phyloP scores from a whole-genome alignment of 1,139 yeast genomes.

The Candida neerlandica region DNA sequence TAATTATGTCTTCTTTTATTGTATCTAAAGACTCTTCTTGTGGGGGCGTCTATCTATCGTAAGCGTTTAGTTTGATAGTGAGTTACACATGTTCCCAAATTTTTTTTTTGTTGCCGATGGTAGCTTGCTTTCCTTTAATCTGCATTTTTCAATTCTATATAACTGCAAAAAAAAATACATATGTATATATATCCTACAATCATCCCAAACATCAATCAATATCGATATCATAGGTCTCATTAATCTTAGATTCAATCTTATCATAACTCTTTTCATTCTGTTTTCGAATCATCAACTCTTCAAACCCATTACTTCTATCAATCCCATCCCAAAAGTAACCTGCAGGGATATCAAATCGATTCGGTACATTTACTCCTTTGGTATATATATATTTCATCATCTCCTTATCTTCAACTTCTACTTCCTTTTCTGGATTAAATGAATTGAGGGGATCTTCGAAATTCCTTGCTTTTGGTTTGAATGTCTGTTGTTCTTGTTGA shows the following conservation, averaged over 20 bases:
- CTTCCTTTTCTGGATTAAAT: conserved; percentile 27
- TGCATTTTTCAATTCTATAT: too few relatives aligned
- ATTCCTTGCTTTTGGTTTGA: conserved; percentile 30
- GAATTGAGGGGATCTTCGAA: conserved; percentile 72
- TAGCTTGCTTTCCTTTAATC: too few relatives aligned
- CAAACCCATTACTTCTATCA: conserved; percentile 91
- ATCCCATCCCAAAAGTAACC: conserved; percentile 94
- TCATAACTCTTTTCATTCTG: conserved; percentile 45
- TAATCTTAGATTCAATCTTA: conserved; percentile 20
- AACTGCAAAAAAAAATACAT: background rate
- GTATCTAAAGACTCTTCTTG: too few relatives aligned
- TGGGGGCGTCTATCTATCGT: too few relatives aligned
- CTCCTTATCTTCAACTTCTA: conserved; percentile 42
- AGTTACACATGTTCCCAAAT: too few relatives aligned
- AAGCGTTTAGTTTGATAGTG: too few relatives aligned
- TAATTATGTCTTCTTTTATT: too few relatives aligned
- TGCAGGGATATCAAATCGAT: conserved; percentile 75
- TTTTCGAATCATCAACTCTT: conserved; percentile 59
- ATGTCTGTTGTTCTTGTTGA: conserved; percentile 35
- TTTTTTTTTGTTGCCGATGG: too few relatives aligned
- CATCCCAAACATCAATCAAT: conserved; percentile 16
- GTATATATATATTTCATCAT: conserved; percentile 32
- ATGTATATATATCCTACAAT: background rate
- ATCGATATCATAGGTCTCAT: conserved; percentile 32
- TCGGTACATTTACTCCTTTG: conserved; percentile 58